phyloP scores from a whole-genome alignment of 352 stramenopile genomes.

The Globisporangium cystogenes region DNA sequence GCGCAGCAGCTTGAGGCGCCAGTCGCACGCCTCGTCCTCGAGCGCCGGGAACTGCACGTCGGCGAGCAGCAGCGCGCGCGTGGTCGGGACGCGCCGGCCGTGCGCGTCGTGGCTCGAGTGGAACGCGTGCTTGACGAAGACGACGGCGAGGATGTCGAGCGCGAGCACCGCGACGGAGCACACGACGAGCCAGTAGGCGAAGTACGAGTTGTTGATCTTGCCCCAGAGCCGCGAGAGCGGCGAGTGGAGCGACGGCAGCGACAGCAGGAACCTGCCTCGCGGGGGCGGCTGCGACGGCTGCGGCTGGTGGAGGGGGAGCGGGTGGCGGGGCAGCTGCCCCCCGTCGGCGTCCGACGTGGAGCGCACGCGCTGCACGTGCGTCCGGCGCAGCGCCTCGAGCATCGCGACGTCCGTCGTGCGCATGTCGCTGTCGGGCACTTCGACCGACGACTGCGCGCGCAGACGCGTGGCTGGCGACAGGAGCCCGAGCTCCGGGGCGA shows the following conservation, averaged over 20 bases:
- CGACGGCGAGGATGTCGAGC: conserved; percentile 34
- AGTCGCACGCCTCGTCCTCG: conserved; percentile 19
- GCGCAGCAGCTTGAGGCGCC: conserved; percentile 27
- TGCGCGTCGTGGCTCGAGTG: conserved; percentile 13
- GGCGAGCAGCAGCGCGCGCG: conserved; percentile 1
- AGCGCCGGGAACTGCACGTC: conserved; percentile 1
- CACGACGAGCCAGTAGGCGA: conserved; percentile 57
- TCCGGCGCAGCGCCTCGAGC: conserved; percentile 1
- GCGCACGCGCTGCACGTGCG: conserved; percentile 5
- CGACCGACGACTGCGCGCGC: conserved; percentile 10
- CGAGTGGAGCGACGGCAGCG: not conserved
- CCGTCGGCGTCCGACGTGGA: conserved; percentile 4
- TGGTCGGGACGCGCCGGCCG: not conserved
- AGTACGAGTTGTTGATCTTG: conserved; percentile 66
- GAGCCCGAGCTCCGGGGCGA: conserved; percentile 8
- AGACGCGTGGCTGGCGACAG: conserved; percentile 1
- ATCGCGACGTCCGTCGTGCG: conserved; percentile 2
- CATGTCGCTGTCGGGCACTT: conserved; percentile 1
- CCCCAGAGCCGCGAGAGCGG: conserved; percentile 20
- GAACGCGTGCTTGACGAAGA: conserved; percentile 29
- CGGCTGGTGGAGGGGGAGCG: not conserved
- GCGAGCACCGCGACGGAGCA: conserved; percentile 45
- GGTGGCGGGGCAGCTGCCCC: not conserved
- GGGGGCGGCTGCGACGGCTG: not conserved
- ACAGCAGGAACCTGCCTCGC: not conserved